These are phyloP conservation scores for Nicotiana knightiana DNA, from an alignment of 257 asterid genomes.

Conservation along the genomic window DNA sequence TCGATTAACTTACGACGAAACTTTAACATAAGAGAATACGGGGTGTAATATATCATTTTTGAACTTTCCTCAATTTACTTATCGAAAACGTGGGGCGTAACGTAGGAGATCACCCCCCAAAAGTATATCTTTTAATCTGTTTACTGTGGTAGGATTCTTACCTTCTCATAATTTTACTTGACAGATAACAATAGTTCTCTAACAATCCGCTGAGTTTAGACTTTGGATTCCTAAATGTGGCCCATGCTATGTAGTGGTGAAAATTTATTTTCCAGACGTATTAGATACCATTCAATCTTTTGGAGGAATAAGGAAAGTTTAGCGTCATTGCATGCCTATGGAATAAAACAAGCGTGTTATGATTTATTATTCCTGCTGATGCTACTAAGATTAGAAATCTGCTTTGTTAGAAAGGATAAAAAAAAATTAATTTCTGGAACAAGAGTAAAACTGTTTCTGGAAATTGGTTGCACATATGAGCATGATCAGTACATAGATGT, in stretches of 20 bases:
- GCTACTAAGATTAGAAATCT: not conserved
- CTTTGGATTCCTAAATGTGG: not conserved
- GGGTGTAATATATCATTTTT: too few species aligned
- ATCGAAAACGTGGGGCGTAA: too few species aligned
- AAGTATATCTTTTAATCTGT: not conserved
- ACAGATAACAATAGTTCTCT: not conserved
- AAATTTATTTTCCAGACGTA: not conserved
- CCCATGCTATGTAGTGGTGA: not conserved
- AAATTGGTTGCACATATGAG: not conserved
- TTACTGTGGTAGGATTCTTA: not conserved
- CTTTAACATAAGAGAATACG: too few species aligned
- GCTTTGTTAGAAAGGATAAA: not conserved
- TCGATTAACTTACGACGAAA: too few species aligned
- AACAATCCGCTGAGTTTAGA: not conserved
- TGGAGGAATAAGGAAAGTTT: not conserved
- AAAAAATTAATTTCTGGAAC: not conserved
- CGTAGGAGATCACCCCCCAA: not conserved
- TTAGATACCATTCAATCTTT: too few species aligned
- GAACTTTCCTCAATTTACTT: too few species aligned
- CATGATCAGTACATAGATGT: not conserved
- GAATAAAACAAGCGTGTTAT: not conserved
- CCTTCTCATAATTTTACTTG: not conserved
- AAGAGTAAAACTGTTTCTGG: conserved; percentile 1
- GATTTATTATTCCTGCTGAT: not conserved
- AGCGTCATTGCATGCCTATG: not conserved